Percentiles rank a stretch among this genome's conserved stretches.
These are phyloP conservation scores for Tylopilus rubrobrunneus DNA, from an alignment of 768 basidiomycete species.

Conservation along the genomic window DNA sequence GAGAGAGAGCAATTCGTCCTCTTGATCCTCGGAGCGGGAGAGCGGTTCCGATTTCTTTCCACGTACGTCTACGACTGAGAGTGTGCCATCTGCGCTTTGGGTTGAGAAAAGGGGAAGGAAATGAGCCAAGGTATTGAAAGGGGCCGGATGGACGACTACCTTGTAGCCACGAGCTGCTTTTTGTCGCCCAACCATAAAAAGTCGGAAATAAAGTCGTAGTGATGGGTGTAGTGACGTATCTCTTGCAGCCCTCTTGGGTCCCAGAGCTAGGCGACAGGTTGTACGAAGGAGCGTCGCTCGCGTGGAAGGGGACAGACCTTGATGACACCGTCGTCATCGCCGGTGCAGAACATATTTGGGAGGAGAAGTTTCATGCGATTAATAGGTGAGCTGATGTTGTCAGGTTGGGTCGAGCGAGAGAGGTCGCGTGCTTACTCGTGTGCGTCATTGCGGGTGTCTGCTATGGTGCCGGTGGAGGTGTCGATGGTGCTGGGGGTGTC, in stretches of 20 bases:
- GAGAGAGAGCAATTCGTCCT: slow-evolving; percentile 88
- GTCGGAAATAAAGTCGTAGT: slow-evolving; percentile 93
- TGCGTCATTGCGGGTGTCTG: slow-evolving; percentile 45
- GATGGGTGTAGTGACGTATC: slow-evolving; percentile 71
- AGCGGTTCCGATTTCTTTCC: slow-evolving; percentile 74
- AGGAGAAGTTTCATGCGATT: slow-evolving; percentile 77
- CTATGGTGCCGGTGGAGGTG: slow-evolving; percentile 50
- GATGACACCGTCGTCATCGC: slow-evolving; percentile 92
- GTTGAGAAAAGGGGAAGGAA: background rate
- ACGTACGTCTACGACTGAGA: slow-evolving; percentile 89
- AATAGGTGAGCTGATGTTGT: slow-evolving; percentile 63
- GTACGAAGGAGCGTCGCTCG: background rate
- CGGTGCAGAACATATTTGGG: slow-evolving; percentile 73
- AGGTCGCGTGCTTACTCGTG: slow-evolving; percentile 59
- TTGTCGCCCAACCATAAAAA: slow-evolving; percentile 84
- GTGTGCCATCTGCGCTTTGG: slow-evolving; percentile 82
- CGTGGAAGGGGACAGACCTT: slow-evolving; percentile 51
- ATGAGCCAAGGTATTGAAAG: background rate
- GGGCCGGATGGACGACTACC: slow-evolving; percentile 41
- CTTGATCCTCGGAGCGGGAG: slow-evolving; percentile 91
- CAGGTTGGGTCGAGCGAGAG: slow-evolving; percentile 15
- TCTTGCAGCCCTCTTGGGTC: slow-evolving; percentile 70
- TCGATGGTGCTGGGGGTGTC: slow-evolving; percentile 56
- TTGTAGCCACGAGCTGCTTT: slow-evolving; percentile 82
- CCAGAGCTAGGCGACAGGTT: slow-evolving; percentile 63